Evolutionary conservation across 2,329 filamentous ascomycete genomes (phyloP), one percentile per base, ranked within the genome.

Genomic region (Paecilomyces niveus): DNA sequence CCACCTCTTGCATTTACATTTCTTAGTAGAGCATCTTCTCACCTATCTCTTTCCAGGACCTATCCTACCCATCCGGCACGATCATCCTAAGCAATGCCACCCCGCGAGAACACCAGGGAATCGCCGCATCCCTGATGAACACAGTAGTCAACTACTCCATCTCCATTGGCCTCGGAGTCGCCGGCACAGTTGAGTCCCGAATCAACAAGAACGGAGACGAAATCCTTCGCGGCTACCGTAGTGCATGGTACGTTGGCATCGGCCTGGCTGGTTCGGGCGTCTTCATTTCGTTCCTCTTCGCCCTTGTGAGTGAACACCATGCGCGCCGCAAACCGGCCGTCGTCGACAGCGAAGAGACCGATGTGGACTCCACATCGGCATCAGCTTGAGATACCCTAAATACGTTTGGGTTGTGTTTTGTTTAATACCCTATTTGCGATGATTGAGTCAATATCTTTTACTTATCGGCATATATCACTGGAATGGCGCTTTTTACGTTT

Each of bases 131-230:
- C 53, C 68, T 88, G 2, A 81, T 87, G 33, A 83, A 80, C 60
- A 87, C 85, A 0, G 77, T 86, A 15, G 81, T 88, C 61, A 88
- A 89, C 69, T 89, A 88, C 67, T 81, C 80, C 58, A 87, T 89
- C 33, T 83, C 83, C 1, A 70, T 88, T 1, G 85, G 83, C 0
- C 75, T 89, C 0, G 86, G 85, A 0, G 79, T 89, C 49, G 85
- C 85, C 0, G 85, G 84, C 0, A 87, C 84, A 0, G 79, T 87
- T 1, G 83, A 87, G 65, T 68, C 70, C 2, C 65, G 79, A 45
- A 70, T 78, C 51, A 71, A 72, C 49, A 53, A 67, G n/a, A 69
- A 68, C 32, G 74, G 72, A 13, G 59, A 56, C 3, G 67, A 74
- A 33, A 51, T 62, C 1, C 51, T 75, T 54, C 35, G 61, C 18